Evolutionary conservation across 768 basidiomycete species (phyloP).

Genomic region (Suillus tomentosus): DNA sequence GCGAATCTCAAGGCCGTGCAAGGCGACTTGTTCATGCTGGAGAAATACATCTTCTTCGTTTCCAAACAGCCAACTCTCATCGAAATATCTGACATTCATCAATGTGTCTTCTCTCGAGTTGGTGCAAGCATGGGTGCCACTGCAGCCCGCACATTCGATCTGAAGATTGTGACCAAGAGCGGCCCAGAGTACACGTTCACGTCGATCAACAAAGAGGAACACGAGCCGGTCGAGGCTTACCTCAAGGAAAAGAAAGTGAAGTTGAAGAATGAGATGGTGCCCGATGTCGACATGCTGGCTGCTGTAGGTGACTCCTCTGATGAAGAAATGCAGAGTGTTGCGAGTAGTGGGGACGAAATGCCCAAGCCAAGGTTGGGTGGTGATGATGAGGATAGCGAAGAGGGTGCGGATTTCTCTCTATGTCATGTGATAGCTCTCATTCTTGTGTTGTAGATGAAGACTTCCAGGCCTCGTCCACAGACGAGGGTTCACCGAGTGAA

Average conservation of each 20-base stretch:
- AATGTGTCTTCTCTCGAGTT: constrained; percentile 91
- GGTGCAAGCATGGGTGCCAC: constrained; percentile 81
- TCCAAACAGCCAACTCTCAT: constrained; percentile 93
- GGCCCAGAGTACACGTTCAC: constrained; percentile 90
- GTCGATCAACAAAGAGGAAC: constrained; percentile 95
- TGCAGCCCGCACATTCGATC: constrained; percentile 90
- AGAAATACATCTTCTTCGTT: constrained; percentile 97
- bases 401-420: constrained; percentile 45
- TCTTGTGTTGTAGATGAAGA: constrained; percentile 66
- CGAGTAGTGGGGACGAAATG: constrained; percentile 65
- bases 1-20: constrained; percentile 96
- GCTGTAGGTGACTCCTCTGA: constrained; percentile 69
- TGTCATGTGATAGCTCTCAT: constrained; percentile 12
- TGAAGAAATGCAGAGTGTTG: constrained; percentile 82
- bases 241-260: constrained; percentile 89
- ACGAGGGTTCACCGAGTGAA: constrained; percentile 85
- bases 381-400: constrained; percentile 76
- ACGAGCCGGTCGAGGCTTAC: constrained; percentile 82
- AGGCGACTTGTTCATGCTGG: constrained; percentile 96
- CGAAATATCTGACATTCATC: constrained; percentile 86
- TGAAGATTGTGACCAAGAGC: constrained; percentile 83
- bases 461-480: constrained; percentile 84
- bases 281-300: constrained; percentile 78
- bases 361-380: constrained; percentile 51
- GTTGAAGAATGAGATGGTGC: constrained; percentile 94